Percentiles rank a stretch among this genome's conserved stretches.
Conservation (phyloP, 2,329 filamentous ascomycete genomes). For the Colletotrichum musicola region DNA sequence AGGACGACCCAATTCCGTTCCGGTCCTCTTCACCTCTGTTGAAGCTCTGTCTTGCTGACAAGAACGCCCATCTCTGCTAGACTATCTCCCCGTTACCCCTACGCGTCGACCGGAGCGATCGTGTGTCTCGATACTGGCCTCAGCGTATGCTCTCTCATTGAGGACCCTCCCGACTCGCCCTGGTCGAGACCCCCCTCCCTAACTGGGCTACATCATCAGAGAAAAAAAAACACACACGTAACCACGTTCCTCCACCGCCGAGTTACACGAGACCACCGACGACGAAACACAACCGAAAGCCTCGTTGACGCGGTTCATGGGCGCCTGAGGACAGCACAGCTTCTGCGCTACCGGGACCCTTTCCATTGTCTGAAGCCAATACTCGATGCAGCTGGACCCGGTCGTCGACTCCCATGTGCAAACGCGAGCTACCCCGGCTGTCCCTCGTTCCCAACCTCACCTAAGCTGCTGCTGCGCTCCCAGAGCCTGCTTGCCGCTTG, state of each 20-base stretch:
- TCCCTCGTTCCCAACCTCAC: constrained; percentile 49
- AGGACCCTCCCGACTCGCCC: constrained; percentile 9
- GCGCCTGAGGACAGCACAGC: constrained; percentile 30
- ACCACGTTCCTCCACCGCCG: background rate
- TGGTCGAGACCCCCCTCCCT: constrained; percentile 22
- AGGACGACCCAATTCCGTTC: constrained; percentile 12
- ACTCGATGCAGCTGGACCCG: constrained; percentile 40
- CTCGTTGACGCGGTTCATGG: constrained; percentile 33
- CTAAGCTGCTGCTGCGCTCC: constrained; percentile 45
- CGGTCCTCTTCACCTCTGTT: constrained; percentile 6
- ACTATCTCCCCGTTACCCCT: constrained; percentile 34
- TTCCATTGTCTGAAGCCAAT: constrained; percentile 26
- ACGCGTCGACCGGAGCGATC: constrained; percentile 20
- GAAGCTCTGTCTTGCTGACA: constrained; percentile 24
- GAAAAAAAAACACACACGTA: constrained; percentile 4
- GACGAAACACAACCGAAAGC: background rate
- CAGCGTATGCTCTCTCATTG: constrained; percentile 24
- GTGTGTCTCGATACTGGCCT: constrained; percentile 2
- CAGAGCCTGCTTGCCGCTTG: constrained; percentile 15
- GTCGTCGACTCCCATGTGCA: constrained; percentile 51
- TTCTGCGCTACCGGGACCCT: constrained; percentile 24
- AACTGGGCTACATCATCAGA: constrained; percentile 25
- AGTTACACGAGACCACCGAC: constrained; percentile 18
- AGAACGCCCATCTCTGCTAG: constrained; percentile 24
- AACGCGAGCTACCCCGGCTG: constrained; percentile 51